Conservation (phyloP, 2,329 filamentous ascomycete species). For the Xylariomycetidae sp. region DNA sequence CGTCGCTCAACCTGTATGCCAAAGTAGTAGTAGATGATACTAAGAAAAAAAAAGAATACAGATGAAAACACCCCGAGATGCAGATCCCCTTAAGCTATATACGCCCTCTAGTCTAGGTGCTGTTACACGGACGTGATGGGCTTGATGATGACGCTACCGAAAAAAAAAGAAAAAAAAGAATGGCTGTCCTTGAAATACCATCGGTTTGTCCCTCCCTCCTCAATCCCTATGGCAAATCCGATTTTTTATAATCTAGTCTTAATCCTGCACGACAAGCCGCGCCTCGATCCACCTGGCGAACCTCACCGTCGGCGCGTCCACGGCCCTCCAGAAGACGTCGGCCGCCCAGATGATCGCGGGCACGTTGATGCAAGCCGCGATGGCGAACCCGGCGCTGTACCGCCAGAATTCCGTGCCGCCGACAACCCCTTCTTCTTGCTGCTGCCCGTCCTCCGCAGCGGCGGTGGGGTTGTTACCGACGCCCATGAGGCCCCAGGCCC, state of each 20-base stretch:
- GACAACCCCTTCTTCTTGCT: too few species aligned
- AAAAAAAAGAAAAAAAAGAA: conserved; percentile 1
- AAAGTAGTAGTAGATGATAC: too few species aligned
- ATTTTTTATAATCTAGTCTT: neutral
- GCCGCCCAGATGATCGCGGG: conserved; percentile 50
- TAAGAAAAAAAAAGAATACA: too few species aligned
- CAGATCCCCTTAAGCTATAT: too few species aligned
- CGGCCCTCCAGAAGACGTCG: conserved; percentile 51
- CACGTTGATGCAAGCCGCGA: conserved; percentile 44
- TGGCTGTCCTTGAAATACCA: neutral
- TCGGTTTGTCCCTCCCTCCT: neutral
- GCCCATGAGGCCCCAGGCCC: conserved; percentile 44
- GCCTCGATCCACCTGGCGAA: conserved; percentile 53
- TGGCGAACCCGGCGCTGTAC: conserved; percentile 43
- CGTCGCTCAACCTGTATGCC: too few species aligned
- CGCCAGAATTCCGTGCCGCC: too few species aligned
- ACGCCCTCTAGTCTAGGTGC: too few species aligned
- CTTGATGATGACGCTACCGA: neutral
- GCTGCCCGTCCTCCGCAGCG: too few species aligned
- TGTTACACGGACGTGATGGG: too few species aligned
- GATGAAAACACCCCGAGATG: too few species aligned
- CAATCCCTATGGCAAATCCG: neutral
- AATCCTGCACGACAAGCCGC: conserved; percentile 16
- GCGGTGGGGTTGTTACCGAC: conserved; percentile 29
- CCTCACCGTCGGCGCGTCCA: conserved; percentile 52